Conservation (phyloP, 768 basidiomycete genomes). For the Pleurotus salmoneostramineus region DNA sequence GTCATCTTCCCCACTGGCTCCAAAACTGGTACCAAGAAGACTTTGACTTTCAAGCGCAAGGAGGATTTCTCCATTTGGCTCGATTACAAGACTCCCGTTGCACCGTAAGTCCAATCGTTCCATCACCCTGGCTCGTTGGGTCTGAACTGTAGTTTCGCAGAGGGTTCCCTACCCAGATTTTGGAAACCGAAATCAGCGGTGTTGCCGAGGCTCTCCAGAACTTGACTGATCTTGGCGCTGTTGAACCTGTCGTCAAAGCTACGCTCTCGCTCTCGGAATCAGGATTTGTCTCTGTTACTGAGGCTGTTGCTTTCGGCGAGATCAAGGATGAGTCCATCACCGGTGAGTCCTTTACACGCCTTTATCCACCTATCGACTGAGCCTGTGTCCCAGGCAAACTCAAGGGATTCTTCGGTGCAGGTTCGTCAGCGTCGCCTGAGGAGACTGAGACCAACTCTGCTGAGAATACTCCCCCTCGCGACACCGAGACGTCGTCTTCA, state of each 20-base stretch:
- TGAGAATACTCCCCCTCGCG: slow-evolving; percentile 41
- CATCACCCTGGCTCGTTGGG: not conserved
- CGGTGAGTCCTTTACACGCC: slow-evolving; percentile 36
- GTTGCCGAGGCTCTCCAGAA: slow-evolving; percentile 77
- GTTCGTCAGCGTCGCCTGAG: slow-evolving; percentile 37
- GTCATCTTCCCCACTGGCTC: slow-evolving; percentile 76
- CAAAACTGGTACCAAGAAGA: slow-evolving; percentile 80
- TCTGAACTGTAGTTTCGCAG: slow-evolving; percentile 24
- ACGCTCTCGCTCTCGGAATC: slow-evolving; percentile 82
- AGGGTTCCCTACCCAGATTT: slow-evolving; percentile 69
- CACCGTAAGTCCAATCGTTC: slow-evolving; percentile 43
- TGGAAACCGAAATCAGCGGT: slow-evolving; percentile 69
- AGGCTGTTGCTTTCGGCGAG: slow-evolving; percentile 77
- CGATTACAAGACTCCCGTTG: slow-evolving; percentile 63
- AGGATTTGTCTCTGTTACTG: slow-evolving; percentile 77
- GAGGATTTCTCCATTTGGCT: slow-evolving; percentile 80
- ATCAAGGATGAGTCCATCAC: slow-evolving; percentile 77
- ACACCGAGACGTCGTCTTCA: slow-evolving; percentile 24
- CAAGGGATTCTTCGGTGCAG: slow-evolving; percentile 80
- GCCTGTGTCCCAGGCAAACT: slow-evolving; percentile 58
- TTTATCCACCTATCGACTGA: slow-evolving; percentile 5
- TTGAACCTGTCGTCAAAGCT: slow-evolving; percentile 84
- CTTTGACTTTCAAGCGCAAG: slow-evolving; percentile 78
- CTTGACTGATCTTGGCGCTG: slow-evolving; percentile 76
- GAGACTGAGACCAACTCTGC: slow-evolving; percentile 34